Evolutionary conservation across 345 rosid species (phyloP), one percentile per base, ranked within the genome.

Genomic region (Sisymbrium irio): DNA sequence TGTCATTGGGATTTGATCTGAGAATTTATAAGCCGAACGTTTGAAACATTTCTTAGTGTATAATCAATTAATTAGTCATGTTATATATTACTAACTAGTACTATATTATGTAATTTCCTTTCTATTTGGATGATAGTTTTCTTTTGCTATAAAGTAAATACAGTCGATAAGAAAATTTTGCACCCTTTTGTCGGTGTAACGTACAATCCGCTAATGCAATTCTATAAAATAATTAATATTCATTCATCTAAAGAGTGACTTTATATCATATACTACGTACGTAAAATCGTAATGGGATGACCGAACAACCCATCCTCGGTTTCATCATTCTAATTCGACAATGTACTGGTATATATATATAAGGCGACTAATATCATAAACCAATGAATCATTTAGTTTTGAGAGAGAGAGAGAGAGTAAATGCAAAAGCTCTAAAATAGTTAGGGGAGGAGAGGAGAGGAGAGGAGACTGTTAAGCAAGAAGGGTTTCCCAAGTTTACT

Each of bases 401-500:
- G 58, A 70, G 49, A 20, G 25, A 22, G 25, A 22, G 25, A 22
- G 25, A 22, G 25, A 22, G 25, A 22, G 25, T 71, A 47, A 37
- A 71, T 71, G 75, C 75, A 6, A 71, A 71, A 71, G 60, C 67
- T 60, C 50, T 30, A 71, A 71, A 49, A 71, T 71, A 71, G 67
- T 60, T n/a, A 59, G 37, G 14, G 11, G 68, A 51, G 9, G 37
- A 1, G 25, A 62, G 61, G 69, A 71, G 68, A 51, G 9, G 37
- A 1, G 25, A 62, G 61, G 69, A 71, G 59, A 70, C 67, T 46
- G 59, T 70, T 70, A 47, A 70, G 59, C 65, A 54, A 73, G 57
- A 65, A 74, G 67, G 72, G 65, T 36, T 74, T 74, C 72, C 78
- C 61, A 66, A 66, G n/a, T n/a, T n/a, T n/a, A n/a, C n/a, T n/a